Base-by-base conservation (phyloP, 805 yeast species). In the Metschnikowia anglica region DNA sequence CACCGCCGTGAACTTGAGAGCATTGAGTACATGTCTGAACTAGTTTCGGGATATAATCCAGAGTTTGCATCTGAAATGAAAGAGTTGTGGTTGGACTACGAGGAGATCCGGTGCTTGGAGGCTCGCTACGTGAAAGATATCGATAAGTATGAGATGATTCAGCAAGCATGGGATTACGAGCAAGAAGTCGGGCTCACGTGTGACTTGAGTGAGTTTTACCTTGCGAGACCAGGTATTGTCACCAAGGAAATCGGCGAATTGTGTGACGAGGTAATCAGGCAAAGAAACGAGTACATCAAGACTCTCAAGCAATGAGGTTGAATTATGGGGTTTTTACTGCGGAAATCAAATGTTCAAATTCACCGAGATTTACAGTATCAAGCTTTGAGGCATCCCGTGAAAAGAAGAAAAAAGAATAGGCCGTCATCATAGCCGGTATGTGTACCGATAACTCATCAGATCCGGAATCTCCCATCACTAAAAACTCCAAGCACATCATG, bases 81-180 rank as follows among this genome's bases (percentile, higher is more conserved):
- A 46, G 82, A 81, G 29, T 74, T 81, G 48, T 91, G 97, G 96
- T 66, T 82, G 43, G 96, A 88, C 61, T 91, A 91, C 65, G 99
- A 91, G 68, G 81, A 84, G 57, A 84, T 87, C 53, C 73, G 88
- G 52, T 79, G 83, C 32, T 61, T 79, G 19, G 98, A 91, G 63
- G 96, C 97, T 10, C 73, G 82, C 41, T 87, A 88, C 53, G 97
- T 91, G 50, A 91, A 91, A 67, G 97, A 91, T 63, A 80, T 93
- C 47, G 98, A 91, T 65, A 91, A 91, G 71, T 85, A 79, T 59
- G 97, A 89, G 65, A 78, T 89, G 78, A 71, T 86, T 51, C 76
- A 85, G 52, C 88, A 87, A 67, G 83, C 90, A 29, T 80, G 80
- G 74, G 87, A 89, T 63, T 91, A 90, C 60, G 96, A 88, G 67